phyloP scores from a whole-genome alignment of 495 filamentous ascomycete genomes.

The Aspergillus incahuasiensis region DNA sequence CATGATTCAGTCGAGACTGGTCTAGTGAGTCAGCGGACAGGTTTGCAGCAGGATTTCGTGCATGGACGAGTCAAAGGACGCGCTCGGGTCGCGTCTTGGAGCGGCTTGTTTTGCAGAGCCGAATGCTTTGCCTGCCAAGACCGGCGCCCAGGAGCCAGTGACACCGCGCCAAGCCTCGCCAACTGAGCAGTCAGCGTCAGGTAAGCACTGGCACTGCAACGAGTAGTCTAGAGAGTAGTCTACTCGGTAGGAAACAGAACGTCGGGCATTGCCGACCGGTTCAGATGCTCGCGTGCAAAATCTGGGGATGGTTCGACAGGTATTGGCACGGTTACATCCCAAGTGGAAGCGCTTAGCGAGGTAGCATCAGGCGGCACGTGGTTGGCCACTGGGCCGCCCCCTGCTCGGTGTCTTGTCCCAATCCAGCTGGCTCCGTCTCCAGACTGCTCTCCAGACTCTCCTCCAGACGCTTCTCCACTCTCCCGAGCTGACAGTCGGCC shows the following conservation, averaged over 20 bases:
- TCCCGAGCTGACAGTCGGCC: slow-evolving; percentile 13
- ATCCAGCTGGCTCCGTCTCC: not conserved
- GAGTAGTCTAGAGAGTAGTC: no score
- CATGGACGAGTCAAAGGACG: not conserved
- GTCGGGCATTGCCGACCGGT: no score
- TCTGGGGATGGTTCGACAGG: not conserved
- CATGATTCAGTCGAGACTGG: not conserved
- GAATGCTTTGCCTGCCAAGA: not conserved
- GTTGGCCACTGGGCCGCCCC: slow-evolving; percentile 20
- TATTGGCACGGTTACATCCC: slow-evolving; percentile 2
- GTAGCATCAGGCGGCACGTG: slow-evolving; percentile 8
- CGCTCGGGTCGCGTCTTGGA: not conserved
- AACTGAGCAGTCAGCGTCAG: no score
- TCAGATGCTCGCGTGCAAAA: no score
- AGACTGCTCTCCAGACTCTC: not conserved
- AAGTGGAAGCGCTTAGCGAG: not conserved
- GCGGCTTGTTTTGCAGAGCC: not conserved
- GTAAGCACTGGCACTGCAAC: no score
- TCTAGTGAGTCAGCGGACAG: not conserved
- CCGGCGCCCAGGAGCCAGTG: not conserved
- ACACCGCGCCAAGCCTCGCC: not conserved
- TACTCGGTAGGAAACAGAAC: no score
- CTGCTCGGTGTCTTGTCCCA: not conserved
- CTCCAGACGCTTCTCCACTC: no score
- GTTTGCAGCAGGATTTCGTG: not conserved